A percentile compares a stretch with the other conserved stretches of the same genome.
These are phyloP conservation scores for Phytophthora foliorum DNA, from an alignment of 352 stramenopile species.

Conservation along the genomic window DNA sequence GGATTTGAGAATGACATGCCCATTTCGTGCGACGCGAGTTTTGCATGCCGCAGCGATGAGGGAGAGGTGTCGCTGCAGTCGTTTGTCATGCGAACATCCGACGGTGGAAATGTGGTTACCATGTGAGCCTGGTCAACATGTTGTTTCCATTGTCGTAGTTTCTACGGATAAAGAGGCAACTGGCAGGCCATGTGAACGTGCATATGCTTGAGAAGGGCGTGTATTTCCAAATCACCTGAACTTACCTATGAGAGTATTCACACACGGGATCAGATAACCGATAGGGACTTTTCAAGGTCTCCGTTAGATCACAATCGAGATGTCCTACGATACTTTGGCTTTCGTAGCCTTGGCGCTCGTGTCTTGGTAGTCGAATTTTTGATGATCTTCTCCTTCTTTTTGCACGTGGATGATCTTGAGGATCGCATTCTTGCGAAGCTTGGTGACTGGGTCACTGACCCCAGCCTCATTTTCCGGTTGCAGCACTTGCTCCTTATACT, in stretches of 20 bases:
- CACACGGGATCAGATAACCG: too few relatives aligned
- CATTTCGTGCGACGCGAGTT: neutral
- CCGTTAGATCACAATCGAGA: neutral
- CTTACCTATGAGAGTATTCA: too few relatives aligned
- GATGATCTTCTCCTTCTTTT: conserved; percentile 7
- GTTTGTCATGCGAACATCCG: conserved; percentile 20
- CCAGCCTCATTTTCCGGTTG: conserved; percentile 21
- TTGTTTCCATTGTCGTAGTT: conserved; percentile 9
- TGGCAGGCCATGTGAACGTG: neutral
- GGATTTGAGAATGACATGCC: conserved; percentile 22
- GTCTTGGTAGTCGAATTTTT: neutral
- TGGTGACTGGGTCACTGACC: conserved; percentile 32
- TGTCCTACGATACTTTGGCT: neutral
- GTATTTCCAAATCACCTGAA: too few relatives aligned
- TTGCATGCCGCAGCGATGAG: neutral
- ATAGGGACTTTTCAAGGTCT: neutral
- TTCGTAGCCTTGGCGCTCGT: conserved; percentile 1
- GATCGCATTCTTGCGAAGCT: conserved; percentile 12
- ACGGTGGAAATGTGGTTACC: conserved; percentile 10
- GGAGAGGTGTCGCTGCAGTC: conserved; percentile 11
- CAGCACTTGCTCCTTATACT: conserved; percentile 27
- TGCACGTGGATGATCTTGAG: conserved; percentile 34
- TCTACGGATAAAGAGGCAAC: conserved; percentile 11
- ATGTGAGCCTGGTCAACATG: conserved; percentile 20
- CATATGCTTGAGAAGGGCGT: too few relatives aligned